Conservation (phyloP, 169 alveolate genomes). For the Plasmodium reichenowi region DNA sequence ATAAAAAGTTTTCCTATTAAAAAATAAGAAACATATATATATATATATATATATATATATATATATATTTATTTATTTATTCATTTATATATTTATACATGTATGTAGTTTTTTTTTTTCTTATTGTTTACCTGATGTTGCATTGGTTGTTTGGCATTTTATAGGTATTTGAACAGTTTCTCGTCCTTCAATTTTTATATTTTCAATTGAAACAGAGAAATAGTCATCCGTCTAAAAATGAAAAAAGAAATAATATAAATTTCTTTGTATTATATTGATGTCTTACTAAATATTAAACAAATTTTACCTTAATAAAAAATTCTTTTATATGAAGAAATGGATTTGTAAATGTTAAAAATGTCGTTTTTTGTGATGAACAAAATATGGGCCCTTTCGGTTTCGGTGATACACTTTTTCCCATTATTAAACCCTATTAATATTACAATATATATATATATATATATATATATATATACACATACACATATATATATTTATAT, state of each 20-base stretch:
- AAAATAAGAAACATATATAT: neutral
- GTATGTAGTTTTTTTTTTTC: neutral
- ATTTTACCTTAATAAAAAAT: conserved; percentile 45
- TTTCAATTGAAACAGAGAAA: conserved; percentile 56
- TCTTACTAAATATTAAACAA: neutral
- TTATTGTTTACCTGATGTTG: conserved; percentile 31
- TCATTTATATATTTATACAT: neutral
- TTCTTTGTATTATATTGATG: no score
- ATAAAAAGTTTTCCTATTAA: conserved; percentile 64
- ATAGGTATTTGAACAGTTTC: conserved; percentile 65
- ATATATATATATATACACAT: neutral
- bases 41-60: no score
- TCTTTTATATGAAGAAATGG: conserved; percentile 62
- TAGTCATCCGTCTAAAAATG: conserved; percentile 39
- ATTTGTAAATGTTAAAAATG: conserved; percentile 61
- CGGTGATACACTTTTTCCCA: conserved; percentile 71
- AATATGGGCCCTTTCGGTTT: conserved; percentile 74
- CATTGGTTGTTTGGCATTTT: conserved; percentile 64
- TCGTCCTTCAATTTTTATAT: conserved; percentile 52
- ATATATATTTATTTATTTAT: neutral
- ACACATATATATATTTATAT: neutral
- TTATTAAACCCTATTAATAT: conserved; percentile 39
- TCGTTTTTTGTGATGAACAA: conserved; percentile 75
- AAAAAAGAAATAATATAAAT: neutral
- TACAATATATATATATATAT: neutral